These are phyloP conservation scores for Aspergillus spinulosporus DNA, from an alignment of 2,329 filamentous ascomycete species.

Conservation along the genomic window DNA sequence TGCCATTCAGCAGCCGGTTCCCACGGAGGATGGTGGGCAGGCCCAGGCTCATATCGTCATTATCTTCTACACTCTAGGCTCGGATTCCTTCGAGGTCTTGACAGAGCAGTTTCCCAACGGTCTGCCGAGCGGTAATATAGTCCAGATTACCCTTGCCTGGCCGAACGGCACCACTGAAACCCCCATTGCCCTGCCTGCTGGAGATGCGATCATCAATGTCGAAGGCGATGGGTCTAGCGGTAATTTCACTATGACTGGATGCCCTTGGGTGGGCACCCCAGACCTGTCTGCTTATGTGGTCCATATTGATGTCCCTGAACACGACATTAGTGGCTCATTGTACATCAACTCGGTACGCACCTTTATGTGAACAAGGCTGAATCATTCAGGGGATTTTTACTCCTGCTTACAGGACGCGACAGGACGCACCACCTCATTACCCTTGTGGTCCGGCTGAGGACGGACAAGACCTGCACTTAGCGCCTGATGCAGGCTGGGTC, in stretches of 20 bases:
- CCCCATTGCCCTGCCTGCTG: neutral
- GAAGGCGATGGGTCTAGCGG: conserved; percentile 1
- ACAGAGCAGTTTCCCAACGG: neutral
- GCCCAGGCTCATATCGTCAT: conserved; percentile 30
- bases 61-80: conserved; percentile 34
- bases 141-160: neutral
- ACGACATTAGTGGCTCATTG: neutral
- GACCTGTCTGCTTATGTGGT: conserved; percentile 2
- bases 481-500: neutral
- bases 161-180: neutral
- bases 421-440: conserved; percentile 6
- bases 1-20: neutral
- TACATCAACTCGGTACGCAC: neutral
- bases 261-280: neutral
- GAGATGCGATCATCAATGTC: neutral
- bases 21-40: conserved; percentile 26
- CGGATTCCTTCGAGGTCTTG: conserved; percentile 33
- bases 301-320: neutral
- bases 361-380: too few species aligned
- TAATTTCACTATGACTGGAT: neutral
- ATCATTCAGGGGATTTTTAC: neutral
- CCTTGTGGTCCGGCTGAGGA: neutral
- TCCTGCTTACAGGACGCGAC: neutral
- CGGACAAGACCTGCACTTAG: conserved; percentile 3
- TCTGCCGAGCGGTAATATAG: neutral